Percentiles rank a stretch among this genome's conserved stretches.
Conservation (phyloP, 176 grass and related monocot species). For the Oropetium thomaeum region DNA sequence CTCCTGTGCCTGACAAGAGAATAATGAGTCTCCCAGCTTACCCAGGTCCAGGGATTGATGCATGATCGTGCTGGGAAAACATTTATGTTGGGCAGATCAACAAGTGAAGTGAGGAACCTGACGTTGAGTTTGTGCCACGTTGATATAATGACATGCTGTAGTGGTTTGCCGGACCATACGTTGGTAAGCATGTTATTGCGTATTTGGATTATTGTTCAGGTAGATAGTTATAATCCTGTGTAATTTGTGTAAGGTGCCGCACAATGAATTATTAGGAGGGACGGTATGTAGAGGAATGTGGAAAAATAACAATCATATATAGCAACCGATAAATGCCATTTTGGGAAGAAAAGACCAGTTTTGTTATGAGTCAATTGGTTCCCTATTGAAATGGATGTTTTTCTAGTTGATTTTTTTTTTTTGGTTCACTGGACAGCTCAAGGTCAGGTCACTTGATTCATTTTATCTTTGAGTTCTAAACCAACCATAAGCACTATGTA, state of each 20-base stretch:
- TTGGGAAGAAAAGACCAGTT: too few species aligned
- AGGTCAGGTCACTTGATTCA: too few species aligned
- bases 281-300: background rate
- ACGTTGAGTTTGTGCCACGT: background rate
- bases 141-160: background rate
- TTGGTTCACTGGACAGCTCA: too few species aligned
- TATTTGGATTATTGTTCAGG: background rate
- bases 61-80: slow-evolving; percentile 22
- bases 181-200: background rate
- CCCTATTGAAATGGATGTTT: too few species aligned
- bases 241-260: background rate
- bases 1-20: slow-evolving; percentile 63
- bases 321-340: background rate
- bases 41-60: slow-evolving; percentile 71
- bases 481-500: too few species aligned
- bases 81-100: background rate
- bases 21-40: slow-evolving; percentile 93
- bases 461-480: too few species aligned
- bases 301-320: background rate
- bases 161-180: background rate
- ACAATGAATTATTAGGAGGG: background rate
- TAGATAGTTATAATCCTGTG: background rate
- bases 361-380: too few species aligned
- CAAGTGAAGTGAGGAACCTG: background rate
- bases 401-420: too few species aligned